Conservation (phyloP, 2,329 filamentous ascomycete species). For the Ilyonectria robusta region DNA sequence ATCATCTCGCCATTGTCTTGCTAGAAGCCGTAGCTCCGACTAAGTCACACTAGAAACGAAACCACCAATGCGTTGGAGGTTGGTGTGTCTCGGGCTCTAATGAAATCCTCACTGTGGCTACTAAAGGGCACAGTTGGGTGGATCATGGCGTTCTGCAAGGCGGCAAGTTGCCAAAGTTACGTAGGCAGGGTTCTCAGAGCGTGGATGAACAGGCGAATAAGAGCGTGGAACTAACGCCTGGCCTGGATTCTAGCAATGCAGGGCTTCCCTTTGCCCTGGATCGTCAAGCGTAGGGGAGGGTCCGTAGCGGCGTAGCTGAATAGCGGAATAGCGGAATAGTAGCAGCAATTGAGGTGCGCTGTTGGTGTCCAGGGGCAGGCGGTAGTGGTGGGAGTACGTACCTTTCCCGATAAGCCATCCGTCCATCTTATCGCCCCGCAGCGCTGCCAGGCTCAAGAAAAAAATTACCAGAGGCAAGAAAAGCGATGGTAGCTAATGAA, state of each 20-base stretch:
- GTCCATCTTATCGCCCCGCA: conserved; percentile 47
- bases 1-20: conserved; percentile 14
- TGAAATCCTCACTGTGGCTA: conserved; percentile 18
- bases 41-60: conserved; percentile 12
- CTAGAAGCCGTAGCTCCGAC: conserved; percentile 2
- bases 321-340: background rate
- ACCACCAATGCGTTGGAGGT: conserved; percentile 5
- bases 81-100: conserved; percentile 39
- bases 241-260: conserved; percentile 5
- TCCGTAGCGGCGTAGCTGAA: background rate
- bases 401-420: conserved; percentile 37
- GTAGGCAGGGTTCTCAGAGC: conserved; percentile 35
- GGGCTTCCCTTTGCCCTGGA: conserved; percentile 2
- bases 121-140: conserved; percentile 25
- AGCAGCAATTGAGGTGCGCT: background rate
- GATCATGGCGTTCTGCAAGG: conserved; percentile 44
- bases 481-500: conserved; percentile 34
- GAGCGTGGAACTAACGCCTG: background rate
- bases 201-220: conserved; percentile 5
- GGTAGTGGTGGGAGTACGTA: conserved; percentile 38
- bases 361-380: conserved; percentile 5
- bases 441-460: conserved; percentile 26
- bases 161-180: conserved; percentile 33
- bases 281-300: background rate
- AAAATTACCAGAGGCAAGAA: conserved; percentile 39